These are phyloP conservation scores for Ampelomyces quisqualis DNA, from an alignment of 2,329 filamentous ascomycete genomes.

Conservation along the genomic window DNA sequence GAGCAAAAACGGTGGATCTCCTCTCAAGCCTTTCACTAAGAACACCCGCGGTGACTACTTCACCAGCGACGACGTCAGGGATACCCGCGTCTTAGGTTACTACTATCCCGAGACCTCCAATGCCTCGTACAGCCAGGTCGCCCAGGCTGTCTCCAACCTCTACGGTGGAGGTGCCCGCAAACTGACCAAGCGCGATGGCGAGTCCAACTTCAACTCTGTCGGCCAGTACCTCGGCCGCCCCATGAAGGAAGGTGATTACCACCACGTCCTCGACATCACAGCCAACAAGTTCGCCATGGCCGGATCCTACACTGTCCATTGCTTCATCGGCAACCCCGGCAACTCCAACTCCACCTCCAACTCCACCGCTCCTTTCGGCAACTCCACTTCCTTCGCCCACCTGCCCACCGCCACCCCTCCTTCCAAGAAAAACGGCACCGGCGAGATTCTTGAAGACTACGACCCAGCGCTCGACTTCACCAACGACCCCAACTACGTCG, in stretches of 20 bases:
- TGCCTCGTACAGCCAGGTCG: slow-evolving; percentile 24
- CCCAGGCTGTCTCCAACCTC: slow-evolving; percentile 30
- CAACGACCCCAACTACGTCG: slow-evolving; percentile 36
- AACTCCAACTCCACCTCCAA: slow-evolving; percentile 34
- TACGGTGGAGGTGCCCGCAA: slow-evolving; percentile 46
- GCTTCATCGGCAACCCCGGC: slow-evolving; percentile 36
- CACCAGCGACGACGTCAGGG: slow-evolving; percentile 33
- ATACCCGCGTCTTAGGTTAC: slow-evolving; percentile 47
- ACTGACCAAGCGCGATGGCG: slow-evolving; percentile 24
- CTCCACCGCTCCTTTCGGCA: slow-evolving; percentile 22
- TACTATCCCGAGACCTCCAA: slow-evolving; percentile 40
- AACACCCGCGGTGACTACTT: slow-evolving; percentile 50
- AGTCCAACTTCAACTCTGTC: slow-evolving; percentile 8
- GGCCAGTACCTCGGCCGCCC: slow-evolving; percentile 37
- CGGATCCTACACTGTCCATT: slow-evolving; percentile 42
- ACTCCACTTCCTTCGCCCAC: slow-evolving; percentile 19
- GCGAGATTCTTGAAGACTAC: slow-evolving; percentile 27
- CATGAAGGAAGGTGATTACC: slow-evolving; percentile 39
- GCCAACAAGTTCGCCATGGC: slow-evolving; percentile 39
- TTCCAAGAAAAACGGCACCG: slow-evolving; percentile 20
- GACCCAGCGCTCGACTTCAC: slow-evolving; percentile 31
- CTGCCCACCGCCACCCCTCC: slow-evolving; percentile 16
- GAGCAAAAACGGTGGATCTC: slow-evolving; percentile 56
- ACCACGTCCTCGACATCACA: slow-evolving; percentile 36
- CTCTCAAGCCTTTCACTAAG: slow-evolving; percentile 42